phyloP scores from a whole-genome alignment of 1,139 yeast species.

The Yarrowia galli region DNA sequence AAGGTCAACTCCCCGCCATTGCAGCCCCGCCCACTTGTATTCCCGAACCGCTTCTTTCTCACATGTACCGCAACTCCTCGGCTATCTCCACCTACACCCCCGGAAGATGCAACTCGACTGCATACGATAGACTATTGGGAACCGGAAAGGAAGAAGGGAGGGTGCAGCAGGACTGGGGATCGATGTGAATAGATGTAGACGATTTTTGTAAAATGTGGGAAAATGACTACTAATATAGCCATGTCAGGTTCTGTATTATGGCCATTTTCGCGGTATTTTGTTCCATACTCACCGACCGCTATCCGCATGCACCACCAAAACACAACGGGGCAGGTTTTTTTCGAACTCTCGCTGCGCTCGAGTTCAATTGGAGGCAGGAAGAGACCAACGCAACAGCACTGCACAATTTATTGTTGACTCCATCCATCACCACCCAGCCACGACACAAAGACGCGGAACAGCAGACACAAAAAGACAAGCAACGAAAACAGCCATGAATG shows the following conservation, averaged over 20 bases:
- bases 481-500: slow-evolving; percentile 29
- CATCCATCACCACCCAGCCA: slow-evolving; percentile 18
- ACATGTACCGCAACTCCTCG: too few species aligned
- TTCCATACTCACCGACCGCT: too few species aligned
- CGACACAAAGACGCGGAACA: slow-evolving; percentile 18
- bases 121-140: slow-evolving; percentile 24
- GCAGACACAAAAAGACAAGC: not conserved
- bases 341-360: slow-evolving; percentile 23
- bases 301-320: slow-evolving; percentile 5
- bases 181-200: not conserved
- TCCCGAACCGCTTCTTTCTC: too few species aligned
- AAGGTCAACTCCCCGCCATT: too few species aligned
- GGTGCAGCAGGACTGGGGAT: not conserved
- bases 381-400: slow-evolving; percentile 36
- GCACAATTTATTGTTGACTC: slow-evolving; percentile 23
- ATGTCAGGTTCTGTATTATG: not conserved
- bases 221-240: not conserved
- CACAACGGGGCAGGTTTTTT: slow-evolving; percentile 4
- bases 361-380: slow-evolving; percentile 34
- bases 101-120: not conserved
- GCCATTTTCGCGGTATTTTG: not conserved
- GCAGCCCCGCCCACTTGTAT: too few species aligned
- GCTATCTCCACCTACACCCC: too few species aligned
- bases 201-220: not conserved
- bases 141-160: slow-evolving; percentile 1